Percentiles rank a stretch among this genome's conserved stretches.
These are phyloP conservation scores for Corynespora cassiicola DNA, from an alignment of 2,329 filamentous ascomycete species.

Conservation along the genomic window DNA sequence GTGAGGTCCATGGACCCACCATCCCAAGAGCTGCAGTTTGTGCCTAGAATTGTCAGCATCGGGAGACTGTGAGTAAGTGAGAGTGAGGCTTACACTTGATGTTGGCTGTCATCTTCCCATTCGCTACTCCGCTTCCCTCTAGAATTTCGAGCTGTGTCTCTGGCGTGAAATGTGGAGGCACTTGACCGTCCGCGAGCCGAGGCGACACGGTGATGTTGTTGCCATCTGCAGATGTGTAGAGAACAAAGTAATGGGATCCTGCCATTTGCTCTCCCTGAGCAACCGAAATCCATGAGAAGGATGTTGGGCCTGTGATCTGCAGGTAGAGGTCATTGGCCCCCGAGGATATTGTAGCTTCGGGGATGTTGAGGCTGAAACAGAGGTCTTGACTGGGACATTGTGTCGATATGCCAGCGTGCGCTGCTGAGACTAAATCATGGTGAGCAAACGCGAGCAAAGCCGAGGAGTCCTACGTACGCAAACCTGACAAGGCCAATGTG, in stretches of 20 bases:
- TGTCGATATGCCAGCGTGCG: background rate
- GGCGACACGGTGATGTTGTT: constrained; percentile 67
- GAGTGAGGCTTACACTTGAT: constrained; percentile 45
- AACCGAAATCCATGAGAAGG: constrained; percentile 64
- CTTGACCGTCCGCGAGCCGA: constrained; percentile 57
- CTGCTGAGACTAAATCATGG: background rate
- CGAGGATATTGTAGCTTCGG: constrained; percentile 55
- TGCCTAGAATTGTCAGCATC: constrained; percentile 27
- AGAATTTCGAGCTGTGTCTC: constrained; percentile 59
- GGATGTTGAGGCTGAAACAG: constrained; percentile 65
- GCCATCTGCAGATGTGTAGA: constrained; percentile 61
- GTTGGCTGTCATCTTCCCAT: constrained; percentile 65
- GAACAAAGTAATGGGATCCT: constrained; percentile 66
- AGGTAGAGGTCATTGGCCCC: constrained; percentile 66
- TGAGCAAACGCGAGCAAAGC: background rate
- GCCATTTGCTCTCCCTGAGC: constrained; percentile 64
- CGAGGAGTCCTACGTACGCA: no score
- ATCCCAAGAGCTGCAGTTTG: constrained; percentile 55
- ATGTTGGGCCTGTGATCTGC: constrained; percentile 63
- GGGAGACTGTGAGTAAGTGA: no score
- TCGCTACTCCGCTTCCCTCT: constrained; percentile 63
- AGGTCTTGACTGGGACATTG: constrained; percentile 32
- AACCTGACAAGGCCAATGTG: no score
- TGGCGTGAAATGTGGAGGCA: constrained; percentile 55
- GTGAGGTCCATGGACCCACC: constrained; percentile 55